These are phyloP conservation scores for Termitomyces titanicus DNA, from an alignment of 768 basidiomycete species.

Conservation along the genomic window DNA sequence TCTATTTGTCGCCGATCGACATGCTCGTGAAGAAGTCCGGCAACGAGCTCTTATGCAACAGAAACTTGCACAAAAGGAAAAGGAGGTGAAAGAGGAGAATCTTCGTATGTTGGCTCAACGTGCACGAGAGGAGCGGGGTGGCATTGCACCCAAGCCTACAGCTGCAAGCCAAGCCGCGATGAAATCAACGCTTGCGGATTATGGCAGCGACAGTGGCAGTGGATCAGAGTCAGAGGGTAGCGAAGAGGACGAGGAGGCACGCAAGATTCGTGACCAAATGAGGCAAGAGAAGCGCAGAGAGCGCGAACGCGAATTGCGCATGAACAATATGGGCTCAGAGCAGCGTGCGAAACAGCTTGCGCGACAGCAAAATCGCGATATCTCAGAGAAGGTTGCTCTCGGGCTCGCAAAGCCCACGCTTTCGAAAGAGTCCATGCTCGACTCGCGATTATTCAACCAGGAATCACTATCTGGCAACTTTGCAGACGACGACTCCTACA, in stretches of 20 bases:
- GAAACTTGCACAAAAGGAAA: constrained; percentile 97
- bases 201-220: constrained; percentile 75
- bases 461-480: constrained; percentile 81
- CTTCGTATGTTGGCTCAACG: constrained; percentile 91
- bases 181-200: constrained; percentile 75
- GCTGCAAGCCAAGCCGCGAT: constrained; percentile 67
- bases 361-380: constrained; percentile 96
- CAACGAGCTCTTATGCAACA: constrained; percentile 98
- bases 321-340: constrained; percentile 99
- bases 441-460: constrained; percentile 96
- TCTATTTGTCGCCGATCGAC: constrained; percentile 91
- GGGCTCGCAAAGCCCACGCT: constrained; percentile 95
- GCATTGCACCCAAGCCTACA: constrained; percentile 66
- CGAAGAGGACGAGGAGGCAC: constrained; percentile 81
- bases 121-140: constrained; percentile 90
- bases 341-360: constrained; percentile 95
- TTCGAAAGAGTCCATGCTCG: constrained; percentile 96
- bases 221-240: constrained; percentile 57
- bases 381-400: constrained; percentile 97
- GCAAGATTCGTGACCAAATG: constrained; percentile 85
- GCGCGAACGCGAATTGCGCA: constrained; percentile 95
- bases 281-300: constrained; percentile 89
- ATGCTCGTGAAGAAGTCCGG: constrained; percentile 96
- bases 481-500: constrained; percentile 92
- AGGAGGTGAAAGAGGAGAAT: constrained; percentile 94